A percentile compares a stretch with the other conserved stretches of the same genome.
Evolutionary conservation across 2,329 filamentous ascomycete genomes (phyloP).

Genomic region (Scytalidium sp.): DNA sequence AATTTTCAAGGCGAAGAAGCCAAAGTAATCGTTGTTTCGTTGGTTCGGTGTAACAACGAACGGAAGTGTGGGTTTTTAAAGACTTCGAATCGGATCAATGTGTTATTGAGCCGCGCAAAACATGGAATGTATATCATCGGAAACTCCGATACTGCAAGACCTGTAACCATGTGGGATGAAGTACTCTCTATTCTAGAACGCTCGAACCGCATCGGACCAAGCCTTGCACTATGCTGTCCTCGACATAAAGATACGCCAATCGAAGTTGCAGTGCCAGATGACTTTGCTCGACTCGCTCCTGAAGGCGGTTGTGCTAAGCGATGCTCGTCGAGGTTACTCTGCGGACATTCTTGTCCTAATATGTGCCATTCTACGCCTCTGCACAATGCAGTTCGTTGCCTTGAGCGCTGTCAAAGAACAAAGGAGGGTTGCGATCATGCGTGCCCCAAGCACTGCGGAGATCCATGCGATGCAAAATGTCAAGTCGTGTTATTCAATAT

Average conservation of each 20-base stretch:
- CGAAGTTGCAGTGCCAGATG: conserved; percentile 13
- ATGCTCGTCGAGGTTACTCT: conserved; percentile 31
- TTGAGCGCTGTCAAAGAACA: conserved; percentile 40
- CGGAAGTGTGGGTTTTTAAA: conserved; percentile 62
- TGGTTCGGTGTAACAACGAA: conserved; percentile 65
- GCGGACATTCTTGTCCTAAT: conserved; percentile 44
- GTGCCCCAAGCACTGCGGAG: conserved; percentile 41
- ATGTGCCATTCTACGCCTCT: conserved; percentile 46
- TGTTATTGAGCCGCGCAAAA: conserved; percentile 62
- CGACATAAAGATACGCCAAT: conserved; percentile 50
- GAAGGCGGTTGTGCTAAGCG: conserved; percentile 46
- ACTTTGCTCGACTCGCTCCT: conserved; percentile 41
- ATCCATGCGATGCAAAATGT: conserved; percentile 38
- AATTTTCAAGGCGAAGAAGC: conserved; percentile 79
- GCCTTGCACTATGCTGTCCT: conserved; percentile 55
- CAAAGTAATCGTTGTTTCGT: conserved; percentile 65
- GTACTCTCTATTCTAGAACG: conserved; percentile 51
- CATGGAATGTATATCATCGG: conserved; percentile 72
- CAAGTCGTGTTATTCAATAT: conserved; percentile 26
- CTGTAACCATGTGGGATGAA: conserved; percentile 60
- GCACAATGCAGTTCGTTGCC: conserved; percentile 44
- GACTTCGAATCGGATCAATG: conserved; percentile 66
- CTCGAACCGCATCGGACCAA: conserved; percentile 43
- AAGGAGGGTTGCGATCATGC: conserved; percentile 41
- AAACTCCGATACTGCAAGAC: conserved; percentile 54